phyloP scores from a whole-genome alignment of 2,329 filamentous ascomycete genomes.

The Fusarium haematococcum region DNA sequence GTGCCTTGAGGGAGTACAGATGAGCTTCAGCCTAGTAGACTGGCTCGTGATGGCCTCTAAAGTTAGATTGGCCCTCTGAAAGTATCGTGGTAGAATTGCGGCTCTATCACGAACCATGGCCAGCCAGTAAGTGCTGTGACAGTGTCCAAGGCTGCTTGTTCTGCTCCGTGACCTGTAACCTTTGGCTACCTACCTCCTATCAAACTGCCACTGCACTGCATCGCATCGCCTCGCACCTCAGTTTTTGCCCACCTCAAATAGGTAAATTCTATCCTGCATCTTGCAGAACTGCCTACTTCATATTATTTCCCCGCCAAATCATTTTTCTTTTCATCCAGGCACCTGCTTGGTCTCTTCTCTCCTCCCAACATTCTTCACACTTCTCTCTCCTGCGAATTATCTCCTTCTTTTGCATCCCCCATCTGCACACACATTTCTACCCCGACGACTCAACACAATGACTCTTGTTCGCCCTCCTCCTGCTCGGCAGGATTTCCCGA shows the following conservation, averaged over 20 bases:
- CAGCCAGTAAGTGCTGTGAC: conserved; percentile 2
- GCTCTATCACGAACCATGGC: not conserved
- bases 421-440: conserved; percentile 2
- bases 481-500: conserved; percentile 9
- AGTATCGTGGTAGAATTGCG: not conserved
- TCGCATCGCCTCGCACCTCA: not conserved
- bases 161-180: conserved; percentile 14
- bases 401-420: not conserved
- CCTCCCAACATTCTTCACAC: not conserved
- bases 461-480: not conserved
- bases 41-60: not conserved
- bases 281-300: not conserved
- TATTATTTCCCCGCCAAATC: not conserved
- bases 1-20: not conserved
- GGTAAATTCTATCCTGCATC: conserved; percentile 5
- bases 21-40: conserved; percentile 9
- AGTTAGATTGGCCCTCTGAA: not conserved
- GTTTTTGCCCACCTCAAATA: not conserved
- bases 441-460: conserved; percentile 9
- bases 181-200: conserved; percentile 2
- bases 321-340: conserved; percentile 5
- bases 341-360: not conserved
- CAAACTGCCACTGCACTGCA: conserved; percentile 8
- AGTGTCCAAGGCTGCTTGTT: conserved; percentile 14
- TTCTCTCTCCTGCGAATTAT: not conserved